A percentile compares a stretch with the other conserved stretches of the same genome.
Conservation (phyloP, 805 yeast genomes). For the Torulaspora maleeae region DNA sequence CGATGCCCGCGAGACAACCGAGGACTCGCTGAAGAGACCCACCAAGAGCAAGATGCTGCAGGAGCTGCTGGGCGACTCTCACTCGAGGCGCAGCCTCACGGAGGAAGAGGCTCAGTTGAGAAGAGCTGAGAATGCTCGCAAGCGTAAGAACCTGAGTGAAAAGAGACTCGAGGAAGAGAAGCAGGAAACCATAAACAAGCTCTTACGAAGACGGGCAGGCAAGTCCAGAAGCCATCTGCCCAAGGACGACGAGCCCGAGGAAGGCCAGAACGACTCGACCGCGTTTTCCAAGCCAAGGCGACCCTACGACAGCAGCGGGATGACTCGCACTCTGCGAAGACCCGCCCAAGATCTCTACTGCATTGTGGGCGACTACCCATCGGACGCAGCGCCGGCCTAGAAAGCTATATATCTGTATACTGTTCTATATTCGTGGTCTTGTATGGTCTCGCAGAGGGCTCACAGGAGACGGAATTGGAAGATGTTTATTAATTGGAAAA, state of each 20-base stretch:
- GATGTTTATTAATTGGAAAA: background rate
- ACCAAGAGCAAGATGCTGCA: slow-evolving; percentile 23
- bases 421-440: background rate
- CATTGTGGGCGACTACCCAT: slow-evolving; percentile 1
- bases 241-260: slow-evolving; percentile 20
- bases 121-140: slow-evolving; percentile 82
- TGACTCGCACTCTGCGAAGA: slow-evolving; percentile 25
- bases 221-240: slow-evolving; percentile 46
- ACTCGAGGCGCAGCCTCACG: slow-evolving; percentile 51
- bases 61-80: slow-evolving; percentile 19
- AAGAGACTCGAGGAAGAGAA: slow-evolving; percentile 88
- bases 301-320: slow-evolving; percentile 27
- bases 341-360: slow-evolving; percentile 19
- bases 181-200: slow-evolving; percentile 80
- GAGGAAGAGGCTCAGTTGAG: slow-evolving; percentile 80
- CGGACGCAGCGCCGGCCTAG: background rate
- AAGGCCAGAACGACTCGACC: slow-evolving; percentile 13
- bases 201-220: slow-evolving; percentile 77
- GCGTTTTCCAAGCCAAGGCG: slow-evolving; percentile 29
- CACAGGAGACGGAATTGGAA: background rate
- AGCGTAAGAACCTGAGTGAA: slow-evolving; percentile 78
- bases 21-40: slow-evolving; percentile 20
- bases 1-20: slow-evolving; percentile 21
- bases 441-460: background rate
- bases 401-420: background rate